Conservation (phyloP, 805 yeast genomes). For the Candida jianshihensis region DNA sequence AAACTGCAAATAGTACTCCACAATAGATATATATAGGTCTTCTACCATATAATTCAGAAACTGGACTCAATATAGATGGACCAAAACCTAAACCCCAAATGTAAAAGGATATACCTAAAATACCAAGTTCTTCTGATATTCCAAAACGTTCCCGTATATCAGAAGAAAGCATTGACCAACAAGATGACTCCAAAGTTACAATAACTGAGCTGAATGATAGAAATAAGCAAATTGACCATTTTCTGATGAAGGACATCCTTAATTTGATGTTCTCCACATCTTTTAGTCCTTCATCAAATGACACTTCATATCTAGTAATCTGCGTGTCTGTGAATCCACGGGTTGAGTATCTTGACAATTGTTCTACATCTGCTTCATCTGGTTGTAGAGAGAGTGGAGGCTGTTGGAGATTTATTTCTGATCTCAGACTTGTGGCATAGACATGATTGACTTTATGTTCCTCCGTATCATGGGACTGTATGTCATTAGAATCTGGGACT, state of each 20-base stretch:
- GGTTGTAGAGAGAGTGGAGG: slow-evolving; percentile 13
- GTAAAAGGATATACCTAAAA: slow-evolving; percentile 55
- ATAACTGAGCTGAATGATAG: slow-evolving; percentile 51
- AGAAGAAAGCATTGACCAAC: slow-evolving; percentile 55
- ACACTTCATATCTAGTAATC: slow-evolving; percentile 22
- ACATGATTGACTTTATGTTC: too few species aligned
- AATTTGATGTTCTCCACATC: slow-evolving; percentile 27
- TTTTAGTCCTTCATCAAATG: slow-evolving; percentile 16
- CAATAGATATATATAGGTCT: slow-evolving; percentile 52
- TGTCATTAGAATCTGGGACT: too few species aligned
- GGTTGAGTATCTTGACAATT: slow-evolving; percentile 7
- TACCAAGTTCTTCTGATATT: slow-evolving; percentile 47
- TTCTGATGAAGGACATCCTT: slow-evolving; percentile 36
- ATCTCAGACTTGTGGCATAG: background rate
- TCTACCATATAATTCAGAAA: slow-evolving; percentile 63
- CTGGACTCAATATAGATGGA: slow-evolving; percentile 59
- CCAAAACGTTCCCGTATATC: slow-evolving; percentile 40
- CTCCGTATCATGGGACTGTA: too few species aligned
- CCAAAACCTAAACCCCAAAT: slow-evolving; percentile 67
- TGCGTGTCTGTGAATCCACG: slow-evolving; percentile 2
- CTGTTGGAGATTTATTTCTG: slow-evolving; percentile 7
- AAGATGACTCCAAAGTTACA: slow-evolving; percentile 63
- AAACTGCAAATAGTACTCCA: slow-evolving; percentile 47
- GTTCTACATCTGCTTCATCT: slow-evolving; percentile 15
- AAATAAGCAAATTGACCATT: slow-evolving; percentile 49